A percentile compares a stretch with the other conserved stretches of the same genome.
phyloP scores from a whole-genome alignment of 208 protist genomes.

The Herpetomonas tarakana region DNA sequence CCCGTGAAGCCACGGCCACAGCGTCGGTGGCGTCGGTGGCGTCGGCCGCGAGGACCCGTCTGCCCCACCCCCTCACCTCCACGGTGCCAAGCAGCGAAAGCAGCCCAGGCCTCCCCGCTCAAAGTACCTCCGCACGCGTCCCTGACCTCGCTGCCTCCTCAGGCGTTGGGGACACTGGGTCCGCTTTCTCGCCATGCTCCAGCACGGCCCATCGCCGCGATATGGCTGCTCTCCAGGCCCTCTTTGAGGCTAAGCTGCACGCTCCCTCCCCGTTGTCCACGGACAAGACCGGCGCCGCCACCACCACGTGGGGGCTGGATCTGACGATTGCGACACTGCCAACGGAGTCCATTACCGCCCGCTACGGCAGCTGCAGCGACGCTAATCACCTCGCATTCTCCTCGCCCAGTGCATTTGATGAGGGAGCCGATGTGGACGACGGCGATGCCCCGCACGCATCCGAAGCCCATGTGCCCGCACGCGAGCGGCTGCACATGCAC shows the following conservation, averaged over 20 bases:
- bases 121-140: too few relatives aligned
- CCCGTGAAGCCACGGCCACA: constrained; percentile 7
- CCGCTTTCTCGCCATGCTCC: too few relatives aligned
- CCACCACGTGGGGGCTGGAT: constrained; percentile 10
- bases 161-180: too few relatives aligned
- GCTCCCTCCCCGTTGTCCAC: too few relatives aligned
- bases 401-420: too few relatives aligned
- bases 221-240: not conserved
- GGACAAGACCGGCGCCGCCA: not conserved
- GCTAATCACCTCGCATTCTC: not conserved
- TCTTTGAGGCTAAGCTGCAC: not conserved
- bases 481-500: constrained; percentile 18
- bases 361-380: constrained; percentile 1
- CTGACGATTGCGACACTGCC: constrained; percentile 13
- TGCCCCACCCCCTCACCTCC: not conserved
- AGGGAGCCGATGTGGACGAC: not conserved
- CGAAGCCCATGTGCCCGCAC: constrained; percentile 14
- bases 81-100: not conserved
- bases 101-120: not conserved
- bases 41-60: not conserved
- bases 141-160: too few relatives aligned
- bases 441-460: not conserved
- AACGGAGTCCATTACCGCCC: constrained; percentile 10
- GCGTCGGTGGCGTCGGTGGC: constrained; percentile 1
- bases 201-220: not conserved